A percentile compares a stretch with the other conserved stretches of the same genome.
These are phyloP conservation scores for Aspergillus olivimuriae DNA, from an alignment of 495 filamentous ascomycete species.

Conservation along the genomic window DNA sequence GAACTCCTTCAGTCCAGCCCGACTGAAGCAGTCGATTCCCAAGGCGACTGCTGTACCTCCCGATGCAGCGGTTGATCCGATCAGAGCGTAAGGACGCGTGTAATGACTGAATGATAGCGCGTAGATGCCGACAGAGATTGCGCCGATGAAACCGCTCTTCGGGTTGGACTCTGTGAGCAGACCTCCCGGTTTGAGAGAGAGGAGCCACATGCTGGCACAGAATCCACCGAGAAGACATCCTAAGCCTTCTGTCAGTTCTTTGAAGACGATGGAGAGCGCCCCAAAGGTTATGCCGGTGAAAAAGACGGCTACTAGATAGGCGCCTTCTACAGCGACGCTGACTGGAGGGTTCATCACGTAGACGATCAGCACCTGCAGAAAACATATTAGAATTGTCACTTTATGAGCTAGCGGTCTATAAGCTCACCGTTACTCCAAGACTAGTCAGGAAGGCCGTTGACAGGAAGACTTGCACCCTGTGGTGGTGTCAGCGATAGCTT, in stretches of 20 bases:
- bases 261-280: slow-evolving; percentile 68
- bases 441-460: slow-evolving; percentile 68
- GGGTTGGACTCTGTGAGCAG: slow-evolving; percentile 54
- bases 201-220: slow-evolving; percentile 84
- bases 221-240: slow-evolving; percentile 86
- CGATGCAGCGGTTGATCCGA: slow-evolving; percentile 68
- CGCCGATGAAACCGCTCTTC: slow-evolving; percentile 69
- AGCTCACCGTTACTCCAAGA: slow-evolving; percentile 61
- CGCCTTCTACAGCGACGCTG: slow-evolving; percentile 71
- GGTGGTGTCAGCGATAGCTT: not conserved
- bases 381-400: slow-evolving; percentile 7
- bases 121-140: slow-evolving; percentile 60
- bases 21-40: slow-evolving; percentile 86
- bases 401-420: not conserved
- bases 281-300: slow-evolving; percentile 75
- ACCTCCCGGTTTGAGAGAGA: slow-evolving; percentile 71
- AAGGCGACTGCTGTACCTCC: slow-evolving; percentile 73
- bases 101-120: slow-evolving; percentile 71
- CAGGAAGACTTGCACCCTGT: slow-evolving; percentile 69
- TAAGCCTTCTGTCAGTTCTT: slow-evolving; percentile 79
- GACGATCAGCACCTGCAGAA: slow-evolving; percentile 61
- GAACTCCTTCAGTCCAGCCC: slow-evolving; percentile 88
- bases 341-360: slow-evolving; percentile 87
- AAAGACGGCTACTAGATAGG: slow-evolving; percentile 75
- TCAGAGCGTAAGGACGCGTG: slow-evolving; percentile 71